Base-by-base conservation (phyloP, 164 flowering plant species). In the Warburgia ugandensis region DNA sequence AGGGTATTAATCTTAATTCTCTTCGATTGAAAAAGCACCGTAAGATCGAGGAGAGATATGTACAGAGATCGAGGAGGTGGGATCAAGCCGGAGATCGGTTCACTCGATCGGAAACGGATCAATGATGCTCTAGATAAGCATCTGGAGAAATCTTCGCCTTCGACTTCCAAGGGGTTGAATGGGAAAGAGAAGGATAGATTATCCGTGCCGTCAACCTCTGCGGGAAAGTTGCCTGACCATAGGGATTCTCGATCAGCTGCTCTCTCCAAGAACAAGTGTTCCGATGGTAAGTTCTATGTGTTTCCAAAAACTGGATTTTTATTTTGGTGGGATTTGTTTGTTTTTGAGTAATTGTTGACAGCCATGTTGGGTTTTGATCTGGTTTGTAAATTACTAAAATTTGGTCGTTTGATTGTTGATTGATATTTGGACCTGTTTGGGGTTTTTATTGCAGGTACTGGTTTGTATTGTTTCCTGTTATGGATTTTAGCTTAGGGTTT, bases 71-170 rank as follows among this genome's bases (percentile, higher is more conserved):
- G 81, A 45, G 72, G 64, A 7, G 22, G 69, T 37, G 81, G 70
- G 68, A n/a, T n/a, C n/a, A 54, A 54, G 58, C 40, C 32, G 22
- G 58, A 54, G 21, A 44, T 54, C 31, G 74, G 59, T 3, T 43
- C 60, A 27, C 67, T 68, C 7, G 89, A 85, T 74, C 83, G 95
- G 65, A 80, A 77, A 69, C 69, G 84, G 33, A 77, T 86, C 62
- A 76, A 76, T 54, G 91, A 83, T 30, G 84, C 74, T n/a, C 67
- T 80, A 22, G 88, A 81, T 53, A 83, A 79, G 69, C 88, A 73
- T 28, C 62, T 86, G 41, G 91, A 83, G 69, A 71, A 74, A 52
- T 73, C 95, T 1, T 83, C 84, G 20, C 88, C 88, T 16, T 86
- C 95, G 35, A 77, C 81, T 8, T 81, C 91, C 21, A 62, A 57